A percentile compares a stretch with the other conserved stretches of the same genome.
phyloP scores from a whole-genome alignment of 805 yeast genomes.

The Candida boidinii region DNA sequence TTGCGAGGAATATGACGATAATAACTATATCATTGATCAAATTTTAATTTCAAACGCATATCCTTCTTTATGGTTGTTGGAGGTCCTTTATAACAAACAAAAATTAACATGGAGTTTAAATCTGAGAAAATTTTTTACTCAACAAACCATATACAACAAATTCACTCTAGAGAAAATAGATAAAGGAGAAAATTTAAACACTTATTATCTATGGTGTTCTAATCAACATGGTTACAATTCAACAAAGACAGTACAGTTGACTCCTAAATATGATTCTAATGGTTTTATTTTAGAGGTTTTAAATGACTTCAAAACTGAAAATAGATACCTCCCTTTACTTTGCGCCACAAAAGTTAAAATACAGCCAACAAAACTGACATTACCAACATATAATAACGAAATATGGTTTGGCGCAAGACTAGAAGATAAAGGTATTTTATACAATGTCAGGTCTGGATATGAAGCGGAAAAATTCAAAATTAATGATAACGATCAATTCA shows the following conservation, averaged over 20 bases:
- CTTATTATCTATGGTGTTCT: slow-evolving; percentile 12
- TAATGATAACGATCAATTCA: neutral
- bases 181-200: neutral
- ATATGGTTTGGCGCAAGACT: slow-evolving; percentile 22
- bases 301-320: too few relatives aligned
- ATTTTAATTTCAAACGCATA: slow-evolving; percentile 16
- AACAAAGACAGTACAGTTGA: slow-evolving; percentile 11
- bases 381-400: slow-evolving; percentile 14
- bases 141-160: slow-evolving; percentile 10
- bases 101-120: slow-evolving; percentile 10
- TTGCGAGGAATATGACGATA: slow-evolving; percentile 10
- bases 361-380: neutral
- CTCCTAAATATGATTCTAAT: too few relatives aligned
- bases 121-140: slow-evolving; percentile 14
- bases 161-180: slow-evolving; percentile 17
- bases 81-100: slow-evolving; percentile 13
- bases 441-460: slow-evolving; percentile 17
- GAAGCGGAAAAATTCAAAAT: slow-evolving; percentile 11
- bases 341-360: neutral
- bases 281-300: too few relatives aligned
- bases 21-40: slow-evolving; percentile 17
- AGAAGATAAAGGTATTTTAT: slow-evolving; percentile 15
- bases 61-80: slow-evolving; percentile 17
- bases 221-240: slow-evolving; percentile 19
- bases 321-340: too few relatives aligned